Conservation (phyloP, 2,329 filamentous ascomycete species). For the Emmonsiellopsis sp. region DNA sequence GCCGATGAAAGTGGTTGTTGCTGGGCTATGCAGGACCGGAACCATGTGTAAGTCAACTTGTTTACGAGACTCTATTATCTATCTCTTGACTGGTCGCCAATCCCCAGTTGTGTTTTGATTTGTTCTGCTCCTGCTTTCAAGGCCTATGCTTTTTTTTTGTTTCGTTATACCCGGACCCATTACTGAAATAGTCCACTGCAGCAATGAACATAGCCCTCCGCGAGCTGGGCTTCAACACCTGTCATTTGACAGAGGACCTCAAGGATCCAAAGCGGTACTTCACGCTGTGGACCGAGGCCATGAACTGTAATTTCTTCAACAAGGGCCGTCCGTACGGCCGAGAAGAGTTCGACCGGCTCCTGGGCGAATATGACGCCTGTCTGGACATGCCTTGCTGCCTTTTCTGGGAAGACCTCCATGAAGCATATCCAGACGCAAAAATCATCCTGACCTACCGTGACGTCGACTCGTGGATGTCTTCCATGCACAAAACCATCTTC, state of each 20-base stretch:
- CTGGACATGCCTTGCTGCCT: constrained; percentile 5
- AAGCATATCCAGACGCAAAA: constrained; percentile 65
- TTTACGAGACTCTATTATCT: too few species aligned
- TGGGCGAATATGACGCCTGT: constrained; percentile 3
- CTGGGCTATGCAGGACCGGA: constrained; percentile 2
- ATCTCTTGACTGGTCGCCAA: too few species aligned
- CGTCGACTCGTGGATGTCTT: constrained; percentile 54
- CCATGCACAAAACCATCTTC: constrained; percentile 12
- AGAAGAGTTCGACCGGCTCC: constrained; percentile 16
- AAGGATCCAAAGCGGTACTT: constrained; percentile 2
- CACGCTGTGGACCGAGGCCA: constrained; percentile 5
- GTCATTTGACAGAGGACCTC: constrained; percentile 2
- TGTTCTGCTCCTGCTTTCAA: too few species aligned
- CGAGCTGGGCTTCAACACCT: not conserved
- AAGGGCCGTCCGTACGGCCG: constrained; percentile 19
- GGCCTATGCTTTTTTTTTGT: not conserved
- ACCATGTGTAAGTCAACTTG: not conserved
- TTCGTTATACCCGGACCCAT: not conserved
- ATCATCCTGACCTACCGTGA: constrained; percentile 59
- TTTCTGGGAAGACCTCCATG: constrained; percentile 61
- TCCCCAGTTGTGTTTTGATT: too few species aligned
- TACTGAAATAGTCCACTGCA: not conserved
- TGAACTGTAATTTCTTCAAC: constrained; percentile 21
- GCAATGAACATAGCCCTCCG: constrained; percentile 3
- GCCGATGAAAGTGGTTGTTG: constrained; percentile 2